Base-by-base conservation (phyloP, 495 filamentous ascomycete genomes). In the Aspergillus asperescens region DNA sequence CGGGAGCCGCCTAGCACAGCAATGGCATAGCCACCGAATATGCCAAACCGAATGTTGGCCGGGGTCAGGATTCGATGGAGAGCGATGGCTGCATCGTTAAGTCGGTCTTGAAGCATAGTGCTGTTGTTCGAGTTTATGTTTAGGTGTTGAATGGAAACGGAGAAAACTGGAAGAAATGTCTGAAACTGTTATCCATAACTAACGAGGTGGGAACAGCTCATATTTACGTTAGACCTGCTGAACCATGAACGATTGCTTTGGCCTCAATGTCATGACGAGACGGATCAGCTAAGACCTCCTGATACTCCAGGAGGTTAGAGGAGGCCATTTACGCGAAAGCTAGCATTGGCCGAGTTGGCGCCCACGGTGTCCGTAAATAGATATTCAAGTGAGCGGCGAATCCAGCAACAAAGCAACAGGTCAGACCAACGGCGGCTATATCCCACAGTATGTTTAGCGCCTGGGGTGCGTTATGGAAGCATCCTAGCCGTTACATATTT, bases 11-110 rank as follows among this genome's bases (percentile, higher is more conserved):
- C 47, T 5, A 50, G 31, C 18, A 50, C 12, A 16, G 2, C 24
- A 24, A 37, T 23, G 22, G 47, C 47, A n/a, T 50, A 50, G 31
- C 47, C 47, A 24, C 47, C 47, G 19, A 50, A 38, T 15, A 25
- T 38, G 24, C 47, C 47, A 16, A 23, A 24, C 1, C n/a, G 29
- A 24, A 38, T 24, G n/a, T 55, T 42, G 46, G 52, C 27, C 22
- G 25, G 24, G 54, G 35, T 39, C 54, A 52, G 16, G 48, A 44
- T 23, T 38, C 40, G 28, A 27, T 46, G 16, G 15, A 50, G 47
- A 8, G 47, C 47, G 16, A 50, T 50, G n/a, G 47, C 47, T 16
- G 47, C 47, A 24, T 50, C 47, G 34, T 50, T 39, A 13, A 50
- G 47, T 20, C 47, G 47, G 19, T 50, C 47, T 38, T 50, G 47